Evolutionary conservation across 2,329 filamentous ascomycete genomes (phyloP).

Genomic region (Pseudogymnoascus sp.): DNA sequence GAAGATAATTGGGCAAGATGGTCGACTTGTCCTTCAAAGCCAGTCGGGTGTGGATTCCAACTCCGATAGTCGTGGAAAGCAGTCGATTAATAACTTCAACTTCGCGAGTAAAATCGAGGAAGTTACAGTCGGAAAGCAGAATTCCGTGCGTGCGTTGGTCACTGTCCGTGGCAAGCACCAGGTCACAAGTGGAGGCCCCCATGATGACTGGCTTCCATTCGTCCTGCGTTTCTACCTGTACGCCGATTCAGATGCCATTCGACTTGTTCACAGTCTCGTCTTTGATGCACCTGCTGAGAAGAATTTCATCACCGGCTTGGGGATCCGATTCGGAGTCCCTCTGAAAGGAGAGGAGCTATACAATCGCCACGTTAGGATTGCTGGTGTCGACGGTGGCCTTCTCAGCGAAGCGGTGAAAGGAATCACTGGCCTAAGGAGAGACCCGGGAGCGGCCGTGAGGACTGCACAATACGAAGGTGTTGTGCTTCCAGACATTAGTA

Average conservation of each 20-base stretch:
- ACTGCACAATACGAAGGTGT: constrained; percentile 43
- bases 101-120: constrained; percentile 46
- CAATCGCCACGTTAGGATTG: constrained; percentile 50
- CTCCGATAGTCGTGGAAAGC: constrained; percentile 29
- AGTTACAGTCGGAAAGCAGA: constrained; percentile 39
- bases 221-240: constrained; percentile 52
- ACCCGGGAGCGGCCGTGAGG: constrained; percentile 43
- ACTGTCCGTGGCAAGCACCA: constrained; percentile 25
- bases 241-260: constrained; percentile 46
- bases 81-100: constrained; percentile 34
- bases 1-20: constrained; percentile 24
- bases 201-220: constrained; percentile 38
- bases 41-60: constrained; percentile 40
- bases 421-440: constrained; percentile 49
- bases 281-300: constrained; percentile 41
- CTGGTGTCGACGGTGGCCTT: constrained; percentile 46
- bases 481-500: constrained; percentile 35
- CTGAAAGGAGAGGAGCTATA: constrained; percentile 44
- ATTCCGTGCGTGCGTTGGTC: constrained; percentile 38
- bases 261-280: constrained; percentile 47
- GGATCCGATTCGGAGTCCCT: constrained; percentile 48
- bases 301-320: constrained; percentile 47
- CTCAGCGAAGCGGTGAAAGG: constrained; percentile 52
- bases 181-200: constrained; percentile 26
- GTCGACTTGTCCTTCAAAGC: constrained; percentile 45